Base-by-base conservation (phyloP, 179 eudicot species). In the Carnegiea gigantea region DNA sequence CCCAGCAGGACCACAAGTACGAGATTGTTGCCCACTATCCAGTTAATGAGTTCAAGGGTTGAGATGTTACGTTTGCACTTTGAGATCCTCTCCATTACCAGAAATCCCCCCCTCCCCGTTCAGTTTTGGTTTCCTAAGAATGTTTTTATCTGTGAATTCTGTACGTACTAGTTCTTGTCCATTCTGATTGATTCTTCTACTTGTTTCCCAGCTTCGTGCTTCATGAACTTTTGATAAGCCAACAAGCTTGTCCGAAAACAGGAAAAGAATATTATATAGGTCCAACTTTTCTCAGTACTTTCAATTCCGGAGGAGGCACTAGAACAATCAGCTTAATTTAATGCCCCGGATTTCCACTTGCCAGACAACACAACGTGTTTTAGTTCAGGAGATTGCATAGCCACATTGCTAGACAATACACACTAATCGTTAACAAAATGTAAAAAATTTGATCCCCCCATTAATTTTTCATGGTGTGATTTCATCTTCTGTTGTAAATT, bases 1-100 rank as follows among this genome's bases (percentile, higher is more conserved):
- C 76, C 64, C 76, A 15, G 46, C 53, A 73, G 82, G 86, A 84
- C 84, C 86, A 78, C 84, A 6, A 78, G 72, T 67, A 68, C 26
- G 65, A 75, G 71, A 44, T 68, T 82, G 79, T 78, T 33, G 76
- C 74, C 79, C 23, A 53, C 9, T 76, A 23, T 33, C 72, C 59
- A 24, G 75, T 57, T n/a, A 17, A 64, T 74, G 68, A 78, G 18
- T 70, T n/a, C n/a, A 38, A 24, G 73, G 48, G 73, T 57, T 14
- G 38, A 71, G 81, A 81, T 77, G 59, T 43, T 80, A 72, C 51
- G 43, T 70, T 70, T 75, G 57, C 28, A 57, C 62, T 76, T 44
- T 54, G 78, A 75, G 64, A 28, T 75, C 36, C 57, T 21, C 33
- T 74, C n/a, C 2, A 21, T 21, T 44, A 44, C 59, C 17, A 74